Evolutionary conservation across 352 stramenopile genomes (phyloP).

Genomic region (Albugo candida): DNA sequence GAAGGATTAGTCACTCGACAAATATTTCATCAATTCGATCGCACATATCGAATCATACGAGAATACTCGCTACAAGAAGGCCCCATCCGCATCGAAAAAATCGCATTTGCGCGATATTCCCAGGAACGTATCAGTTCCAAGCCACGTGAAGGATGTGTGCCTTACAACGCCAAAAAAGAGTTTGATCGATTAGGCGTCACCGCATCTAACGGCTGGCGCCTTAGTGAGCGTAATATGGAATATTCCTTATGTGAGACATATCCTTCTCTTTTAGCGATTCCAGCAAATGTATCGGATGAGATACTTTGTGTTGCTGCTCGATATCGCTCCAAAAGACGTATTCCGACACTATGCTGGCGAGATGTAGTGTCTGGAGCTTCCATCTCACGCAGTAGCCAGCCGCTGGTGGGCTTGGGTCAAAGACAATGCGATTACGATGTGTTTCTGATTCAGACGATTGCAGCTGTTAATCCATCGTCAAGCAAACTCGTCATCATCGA

Average conservation of each 20-base stretch:
- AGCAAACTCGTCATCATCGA: slow-evolving; percentile 80
- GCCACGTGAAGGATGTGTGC: slow-evolving; percentile 32
- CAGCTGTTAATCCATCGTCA: slow-evolving; percentile 51
- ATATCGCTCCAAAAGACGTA: slow-evolving; percentile 68
- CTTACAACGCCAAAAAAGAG: slow-evolving; percentile 51
- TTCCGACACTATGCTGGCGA: slow-evolving; percentile 70
- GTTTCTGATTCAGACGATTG: slow-evolving; percentile 61
- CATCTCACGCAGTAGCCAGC: slow-evolving; percentile 71
- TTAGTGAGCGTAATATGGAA: slow-evolving; percentile 41
- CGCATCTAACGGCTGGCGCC: slow-evolving; percentile 26
- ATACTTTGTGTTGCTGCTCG: slow-evolving; percentile 45
- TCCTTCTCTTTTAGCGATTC: slow-evolving; percentile 51
- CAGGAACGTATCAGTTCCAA: slow-evolving; percentile 27
- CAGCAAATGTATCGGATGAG: slow-evolving; percentile 33
- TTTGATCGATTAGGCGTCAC: slow-evolving; percentile 12
- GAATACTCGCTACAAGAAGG: slow-evolving; percentile 40
- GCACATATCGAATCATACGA: slow-evolving; percentile 31
- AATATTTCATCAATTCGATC: slow-evolving; percentile 59
- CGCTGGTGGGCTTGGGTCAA: slow-evolving; percentile 56
- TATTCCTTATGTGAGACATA: slow-evolving; percentile 67
- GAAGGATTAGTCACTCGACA: slow-evolving; percentile 52
- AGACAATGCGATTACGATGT: slow-evolving; percentile 75
- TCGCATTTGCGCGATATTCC: slow-evolving; percentile 47
- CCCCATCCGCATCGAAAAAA: slow-evolving; percentile 7
- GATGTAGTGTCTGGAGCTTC: slow-evolving; percentile 44